Percentiles rank a stretch among this genome's conserved stretches.
Conservation (phyloP, 495 filamentous ascomycete genomes). For the Aspergillus heteromorphus region DNA sequence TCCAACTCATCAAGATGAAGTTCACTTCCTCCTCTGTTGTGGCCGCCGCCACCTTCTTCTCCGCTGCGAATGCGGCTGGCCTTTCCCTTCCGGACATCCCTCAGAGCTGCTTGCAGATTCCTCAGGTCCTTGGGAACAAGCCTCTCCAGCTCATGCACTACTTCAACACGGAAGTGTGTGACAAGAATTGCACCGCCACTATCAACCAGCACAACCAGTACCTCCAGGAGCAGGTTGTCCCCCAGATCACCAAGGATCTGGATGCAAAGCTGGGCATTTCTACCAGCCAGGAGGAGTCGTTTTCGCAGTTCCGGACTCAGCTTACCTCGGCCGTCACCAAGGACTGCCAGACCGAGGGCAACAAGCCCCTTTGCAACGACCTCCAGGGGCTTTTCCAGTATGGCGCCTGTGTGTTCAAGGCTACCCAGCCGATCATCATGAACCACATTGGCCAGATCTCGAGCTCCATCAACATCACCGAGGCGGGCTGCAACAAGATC, state of each 20-base stretch:
- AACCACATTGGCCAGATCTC: not conserved
- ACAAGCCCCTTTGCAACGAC: constrained; percentile 11
- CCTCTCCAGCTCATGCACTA: constrained; percentile 8
- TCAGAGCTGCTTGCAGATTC: constrained; percentile 5
- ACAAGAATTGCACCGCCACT: constrained; percentile 11
- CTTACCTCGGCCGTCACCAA: constrained; percentile 4
- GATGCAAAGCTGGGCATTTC: constrained; percentile 2
- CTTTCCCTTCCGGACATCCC: constrained; percentile 1
- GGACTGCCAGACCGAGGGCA: constrained; percentile 7
- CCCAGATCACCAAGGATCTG: constrained; percentile 6
- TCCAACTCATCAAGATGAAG: constrained; percentile 7
- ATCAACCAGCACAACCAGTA: constrained; percentile 12
- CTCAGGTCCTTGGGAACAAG: constrained; percentile 9
- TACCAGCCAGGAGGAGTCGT: constrained; percentile 6
- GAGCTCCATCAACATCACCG: not conserved
- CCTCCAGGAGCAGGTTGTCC: constrained; percentile 2
- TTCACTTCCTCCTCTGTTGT: not conserved
- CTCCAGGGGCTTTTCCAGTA: not conserved
- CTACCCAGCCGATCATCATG: constrained; percentile 5
- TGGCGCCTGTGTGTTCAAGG: constrained; percentile 7
- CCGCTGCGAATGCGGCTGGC: not conserved
- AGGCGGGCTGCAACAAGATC: constrained; percentile 9
- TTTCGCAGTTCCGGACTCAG: constrained; percentile 6
- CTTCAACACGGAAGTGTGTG: constrained; percentile 8
- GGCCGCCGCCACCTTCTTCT: not conserved